Evolutionary conservation across 345 rosid species (phyloP), one percentile per base, ranked within the genome.

Genomic region (Nephelium lappaceum): DNA sequence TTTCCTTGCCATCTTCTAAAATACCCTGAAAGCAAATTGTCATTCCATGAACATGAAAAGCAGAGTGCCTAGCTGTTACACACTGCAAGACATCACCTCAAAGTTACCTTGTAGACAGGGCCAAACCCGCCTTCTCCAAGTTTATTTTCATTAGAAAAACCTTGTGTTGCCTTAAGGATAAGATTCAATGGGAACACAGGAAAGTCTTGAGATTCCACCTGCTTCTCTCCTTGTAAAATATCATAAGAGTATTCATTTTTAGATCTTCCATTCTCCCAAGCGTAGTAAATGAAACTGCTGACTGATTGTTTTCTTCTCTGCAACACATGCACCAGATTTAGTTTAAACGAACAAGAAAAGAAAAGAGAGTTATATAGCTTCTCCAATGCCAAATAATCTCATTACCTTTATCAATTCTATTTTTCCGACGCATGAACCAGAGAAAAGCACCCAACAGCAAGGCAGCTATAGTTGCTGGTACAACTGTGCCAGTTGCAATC

Each of bases 61-160:
- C 36, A 31, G 36, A 31, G 36, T 31, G 36, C 36, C 36, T 31
- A 31, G 36, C 3, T 31, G 36, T 31, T 1, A 31, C 36, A 31
- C 36, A 31, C 36, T 31, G 3, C 36, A 31, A 31, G 36, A 31
- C 1, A 31, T 31, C 36, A 31, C 36, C 36, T 31, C 36, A 31
- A 31, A 1, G 36, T 31, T 80, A 82, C 87, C 88, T 85, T 85
- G 79, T 82, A 87, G 10, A 85, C 88, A 3, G 88, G 76, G 19
- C 88, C 88, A 38, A 85, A 87, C 16, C 90, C 87, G 0, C 90
- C 90, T 82, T 84, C 85, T 57, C 88, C 90, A 10, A 87, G 90
- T 67, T 85, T 85, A 68, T 80, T 78, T 57, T 78, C 84, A 16
- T 66, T 18, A 27, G 77, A 69, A 27, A 85, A 84, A 25, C 78